Base-by-base conservation (phyloP, 2,329 filamentous ascomycete genomes). In the Colletotrichum chlorophyti region DNA sequence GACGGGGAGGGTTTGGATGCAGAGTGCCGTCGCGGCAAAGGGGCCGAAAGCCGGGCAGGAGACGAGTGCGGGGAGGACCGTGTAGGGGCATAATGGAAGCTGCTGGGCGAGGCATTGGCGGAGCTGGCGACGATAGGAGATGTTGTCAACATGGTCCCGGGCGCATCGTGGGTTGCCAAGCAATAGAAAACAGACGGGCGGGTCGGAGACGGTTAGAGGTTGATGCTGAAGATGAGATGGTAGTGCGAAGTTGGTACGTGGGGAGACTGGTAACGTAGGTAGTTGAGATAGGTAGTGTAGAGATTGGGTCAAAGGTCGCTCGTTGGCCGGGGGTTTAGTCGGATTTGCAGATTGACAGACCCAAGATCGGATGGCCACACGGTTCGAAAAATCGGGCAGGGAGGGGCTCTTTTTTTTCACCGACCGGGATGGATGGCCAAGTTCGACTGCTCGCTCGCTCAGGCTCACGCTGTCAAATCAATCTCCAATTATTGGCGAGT, bases 81-180 rank as follows among this genome's bases (percentile, higher is more conserved):
- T 65, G 74, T 70, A 72, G 80, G 72, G 66, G 76, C 77, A 78
- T 81, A 81, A 68, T 79, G 78, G 69, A 79, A 76, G 66, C 74
- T 72, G 65, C 67, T 73, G 61, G 82, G 80, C 47, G 82, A 84
- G 68, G 79, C 76, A 77, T 78, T 83, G 74, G 79, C 75, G 65
- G 80, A 76, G 68, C 73, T 72, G 69, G 79, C 70, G 68, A 80
- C 74, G 65, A 80, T 74, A 61, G 82, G 81, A 68, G 82, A 84
- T 69, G 81, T 82, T 72, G 81, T 83, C 79, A 85, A 79, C 83
- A 85, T 85, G 77, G 73, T 83, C 76, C 73, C 73, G 73, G 73
- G 72, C 73, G 74, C 79, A 79, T 82, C 71, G 73, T 81, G 52
- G 47, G 53, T 38, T 54, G 37, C 42, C 24, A 31, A 43, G n/a